Evolutionary conservation across 352 stramenopile species (phyloP), one percentile per base, ranked within the genome.

Genomic region (Chrysophaeum taylorii): DNA sequence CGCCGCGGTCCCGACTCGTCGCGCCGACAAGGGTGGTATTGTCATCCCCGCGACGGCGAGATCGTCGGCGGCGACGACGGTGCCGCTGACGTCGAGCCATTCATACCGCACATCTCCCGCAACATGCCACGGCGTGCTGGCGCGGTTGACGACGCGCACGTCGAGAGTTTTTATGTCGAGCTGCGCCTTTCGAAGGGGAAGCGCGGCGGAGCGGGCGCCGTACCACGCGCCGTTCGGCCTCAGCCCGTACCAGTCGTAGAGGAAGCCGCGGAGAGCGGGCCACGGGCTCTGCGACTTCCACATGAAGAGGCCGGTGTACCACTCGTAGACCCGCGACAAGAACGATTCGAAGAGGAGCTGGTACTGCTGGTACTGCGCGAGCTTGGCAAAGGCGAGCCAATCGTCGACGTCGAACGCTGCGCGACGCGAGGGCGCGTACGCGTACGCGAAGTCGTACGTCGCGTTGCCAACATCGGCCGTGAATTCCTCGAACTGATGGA

Each of bases 211-310:
- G n/a, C n/a, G n/a, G n/a, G n/a, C n/a, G n/a, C n/a, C n/a, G n/a
- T n/a, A n/a, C n/a, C n/a, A n/a, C n/a, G n/a, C n/a, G n/a, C n/a
- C n/a, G n/a, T n/a, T n/a, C n/a, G n/a, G n/a, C n/a, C n/a, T n/a
- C n/a, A n/a, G n/a, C n/a, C n/a, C n/a, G 7, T 75, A 85, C 72
- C 69, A 83, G 70, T 83, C 78, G 61, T 83, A 85, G 9, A 82
- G 53, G 45, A 74, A 76, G 36, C 79, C 79, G 42, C 79, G 75
- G n/a, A 85, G 73, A 25, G 73, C 73, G 29, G 79, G 79, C 29
- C 78, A 74, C 42, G 78, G 78, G 63, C 57, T 77, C 27, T 79
- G 76, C 33, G 66, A 67, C 60, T 85, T 85, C 79, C 79, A 85
- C 33, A 85, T 45, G 53, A 81, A 73, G 25, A 83, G 69, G 41